These are phyloP conservation scores for Tulasnella sp. DNA, from an alignment of 768 basidiomycete genomes.

Conservation along the genomic window DNA sequence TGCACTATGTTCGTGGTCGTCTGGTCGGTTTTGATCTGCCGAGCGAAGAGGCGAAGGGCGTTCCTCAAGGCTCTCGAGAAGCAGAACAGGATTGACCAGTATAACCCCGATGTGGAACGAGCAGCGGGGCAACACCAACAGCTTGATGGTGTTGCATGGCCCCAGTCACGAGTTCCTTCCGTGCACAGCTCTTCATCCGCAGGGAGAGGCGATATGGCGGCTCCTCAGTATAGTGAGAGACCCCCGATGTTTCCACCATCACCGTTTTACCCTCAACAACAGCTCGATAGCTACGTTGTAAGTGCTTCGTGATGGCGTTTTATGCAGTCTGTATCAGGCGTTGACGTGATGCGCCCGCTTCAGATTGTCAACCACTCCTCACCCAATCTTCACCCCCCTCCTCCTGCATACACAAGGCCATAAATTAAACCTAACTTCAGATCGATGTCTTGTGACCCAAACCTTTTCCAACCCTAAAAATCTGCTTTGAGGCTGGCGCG, in stretches of 20 bases:
- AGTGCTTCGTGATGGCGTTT: not conserved
- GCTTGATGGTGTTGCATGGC: not conserved
- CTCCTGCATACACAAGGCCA: not conserved
- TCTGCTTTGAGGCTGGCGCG: not conserved
- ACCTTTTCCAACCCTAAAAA: not conserved
- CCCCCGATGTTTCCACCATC: not conserved
- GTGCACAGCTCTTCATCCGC: not conserved
- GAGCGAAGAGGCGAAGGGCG: not conserved
- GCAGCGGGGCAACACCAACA: not conserved
- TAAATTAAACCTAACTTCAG: not conserved
- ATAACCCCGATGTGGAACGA: not conserved
- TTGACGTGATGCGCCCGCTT: not conserved
- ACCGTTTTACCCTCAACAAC: not conserved
- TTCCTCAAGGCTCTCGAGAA: not conserved
- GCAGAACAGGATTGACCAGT: not conserved
- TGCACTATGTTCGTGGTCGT: not conserved
- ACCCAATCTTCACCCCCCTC: not conserved
- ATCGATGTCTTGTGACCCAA: not conserved
- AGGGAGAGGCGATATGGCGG: not conserved
- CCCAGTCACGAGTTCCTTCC: not conserved
- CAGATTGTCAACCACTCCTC: not conserved
- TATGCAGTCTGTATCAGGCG: not conserved
- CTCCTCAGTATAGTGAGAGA: not conserved
- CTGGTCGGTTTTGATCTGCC: not conserved
- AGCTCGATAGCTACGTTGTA: not conserved